phyloP scores from a whole-genome alignment of 2,329 filamentous ascomycete genomes.

The Nigrograna mackinnonii region DNA sequence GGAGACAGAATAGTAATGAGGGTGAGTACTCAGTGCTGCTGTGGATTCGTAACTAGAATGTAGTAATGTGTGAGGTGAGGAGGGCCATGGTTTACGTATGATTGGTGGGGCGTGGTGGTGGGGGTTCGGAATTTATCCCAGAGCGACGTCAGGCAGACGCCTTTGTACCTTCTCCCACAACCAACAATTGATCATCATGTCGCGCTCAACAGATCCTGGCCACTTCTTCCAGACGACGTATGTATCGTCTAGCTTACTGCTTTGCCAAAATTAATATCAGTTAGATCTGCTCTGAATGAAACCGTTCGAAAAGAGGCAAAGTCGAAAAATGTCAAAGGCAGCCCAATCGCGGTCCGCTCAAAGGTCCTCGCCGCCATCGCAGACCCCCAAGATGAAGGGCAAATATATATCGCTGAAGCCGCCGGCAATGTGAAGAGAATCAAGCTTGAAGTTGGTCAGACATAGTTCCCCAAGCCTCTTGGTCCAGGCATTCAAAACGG shows the following conservation, averaged over 20 bases:
- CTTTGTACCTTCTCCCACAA: constrained; percentile 12
- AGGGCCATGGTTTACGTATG: not conserved
- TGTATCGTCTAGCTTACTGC: constrained; percentile 36
- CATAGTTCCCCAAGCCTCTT: constrained; percentile 14
- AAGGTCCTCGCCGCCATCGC: constrained; percentile 78
- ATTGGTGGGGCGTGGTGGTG: constrained; percentile 3
- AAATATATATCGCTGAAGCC: constrained; percentile 83
- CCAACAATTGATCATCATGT: constrained; percentile 29
- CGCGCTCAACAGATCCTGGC: constrained; percentile 62
- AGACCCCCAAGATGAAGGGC: constrained; percentile 66
- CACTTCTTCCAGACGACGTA: constrained; percentile 95
- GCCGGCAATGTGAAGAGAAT: constrained; percentile 78
- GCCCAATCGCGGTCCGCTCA: constrained; percentile 77
- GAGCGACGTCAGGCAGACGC: too few species aligned
- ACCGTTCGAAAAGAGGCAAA: constrained; percentile 69
- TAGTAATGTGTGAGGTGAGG: not conserved
- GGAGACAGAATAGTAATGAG: not conserved
- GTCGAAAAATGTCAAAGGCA: constrained; percentile 80
- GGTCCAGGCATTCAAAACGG: not conserved
- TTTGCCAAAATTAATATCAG: constrained; percentile 20
- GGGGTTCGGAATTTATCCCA: too few species aligned
- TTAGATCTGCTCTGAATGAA: constrained; percentile 54
- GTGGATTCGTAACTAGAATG: too few species aligned
- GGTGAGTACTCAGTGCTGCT: too few species aligned
- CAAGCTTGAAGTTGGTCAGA: constrained; percentile 71